Percentiles rank a stretch among this genome's conserved stretches.
These are phyloP conservation scores for Tephrocybe sp. DNA, from an alignment of 768 basidiomycete genomes.

Conservation along the genomic window DNA sequence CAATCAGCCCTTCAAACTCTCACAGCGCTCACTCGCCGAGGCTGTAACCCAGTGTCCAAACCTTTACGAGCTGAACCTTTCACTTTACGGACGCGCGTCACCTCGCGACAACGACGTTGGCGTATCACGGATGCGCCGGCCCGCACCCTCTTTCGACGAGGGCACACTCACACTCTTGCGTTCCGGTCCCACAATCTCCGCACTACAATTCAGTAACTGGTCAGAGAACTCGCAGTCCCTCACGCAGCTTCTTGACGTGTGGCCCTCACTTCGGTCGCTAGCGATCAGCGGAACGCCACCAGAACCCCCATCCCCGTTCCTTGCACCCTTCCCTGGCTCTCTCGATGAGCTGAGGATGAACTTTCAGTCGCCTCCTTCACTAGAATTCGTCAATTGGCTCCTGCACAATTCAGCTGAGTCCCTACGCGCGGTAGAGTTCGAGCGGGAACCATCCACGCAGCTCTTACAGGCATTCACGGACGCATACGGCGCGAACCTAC, in stretches of 20 bases:
- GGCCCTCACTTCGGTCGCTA: conserved; percentile 57
- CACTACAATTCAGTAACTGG: conserved; percentile 71
- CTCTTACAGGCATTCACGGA: conserved; percentile 55
- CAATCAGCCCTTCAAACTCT: conserved; percentile 62
- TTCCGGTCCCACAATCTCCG: conserved; percentile 51
- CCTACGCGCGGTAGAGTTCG: conserved; percentile 56
- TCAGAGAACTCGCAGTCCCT: conserved; percentile 59
- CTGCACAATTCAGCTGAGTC: conserved; percentile 53
- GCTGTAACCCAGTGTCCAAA: conserved; percentile 62
- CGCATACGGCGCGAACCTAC: conserved; percentile 48
- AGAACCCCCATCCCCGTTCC: conserved; percentile 40
- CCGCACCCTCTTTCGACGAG: conserved; percentile 55
- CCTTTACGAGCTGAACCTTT: conserved; percentile 52
- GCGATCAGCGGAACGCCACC: conserved; percentile 61
- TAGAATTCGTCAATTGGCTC: conserved; percentile 70
- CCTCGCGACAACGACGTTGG: conserved; percentile 53
- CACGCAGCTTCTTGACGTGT: conserved; percentile 62
- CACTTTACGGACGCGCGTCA: conserved; percentile 57
- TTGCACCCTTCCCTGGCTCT: conserved; percentile 44
- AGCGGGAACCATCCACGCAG: conserved; percentile 56
- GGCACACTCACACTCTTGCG: conserved; percentile 51
- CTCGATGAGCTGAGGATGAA: conserved; percentile 61
- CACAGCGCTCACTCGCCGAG: conserved; percentile 54
- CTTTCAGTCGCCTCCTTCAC: conserved; percentile 60
- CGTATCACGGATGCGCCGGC: conserved; percentile 45